Conservation (phyloP, 2,329 filamentous ascomycete species). For the Aspergillus quadricinctus region DNA sequence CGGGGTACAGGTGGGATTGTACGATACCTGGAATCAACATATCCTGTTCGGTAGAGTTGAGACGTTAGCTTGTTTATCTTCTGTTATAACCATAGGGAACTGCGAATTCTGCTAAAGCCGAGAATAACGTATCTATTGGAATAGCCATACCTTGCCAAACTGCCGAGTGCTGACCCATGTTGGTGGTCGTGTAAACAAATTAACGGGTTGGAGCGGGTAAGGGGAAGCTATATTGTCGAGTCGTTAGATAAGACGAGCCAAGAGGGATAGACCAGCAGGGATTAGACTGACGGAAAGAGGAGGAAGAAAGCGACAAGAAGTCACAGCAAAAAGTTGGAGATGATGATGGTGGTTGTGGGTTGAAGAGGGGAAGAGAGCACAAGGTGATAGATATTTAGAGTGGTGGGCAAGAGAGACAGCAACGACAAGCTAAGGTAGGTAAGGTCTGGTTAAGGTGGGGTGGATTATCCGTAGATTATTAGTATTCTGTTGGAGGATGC, state of each 20-base stretch:
- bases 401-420: conserved; percentile 9
- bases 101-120: background rate
- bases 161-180: conserved; percentile 34
- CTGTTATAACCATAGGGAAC: background rate
- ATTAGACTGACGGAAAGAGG: background rate
- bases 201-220: conserved; percentile 8
- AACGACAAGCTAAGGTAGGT: conserved; percentile 6
- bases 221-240: conserved; percentile 1
- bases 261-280: background rate
- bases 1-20: conserved; percentile 7
- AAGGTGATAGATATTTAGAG: conserved; percentile 8
- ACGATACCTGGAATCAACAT: conserved; percentile 59
- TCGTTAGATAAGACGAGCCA: background rate
- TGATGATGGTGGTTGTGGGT: background rate
- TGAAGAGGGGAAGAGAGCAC: background rate
- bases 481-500: background rate
- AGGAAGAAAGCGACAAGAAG: conserved; percentile 1
- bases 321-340: conserved; percentile 3
- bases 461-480: background rate
- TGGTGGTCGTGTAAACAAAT: conserved; percentile 19
- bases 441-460: background rate
- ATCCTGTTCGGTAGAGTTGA: conserved; percentile 41
- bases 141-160: conserved; percentile 32
- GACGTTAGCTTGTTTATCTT: conserved; percentile 9
- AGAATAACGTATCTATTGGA: background rate